Percentiles rank a stretch among this genome's conserved stretches.
These are phyloP conservation scores for Diophrys sp. DNA, from an alignment of 73 alveolate species.

Conservation along the genomic window DNA sequence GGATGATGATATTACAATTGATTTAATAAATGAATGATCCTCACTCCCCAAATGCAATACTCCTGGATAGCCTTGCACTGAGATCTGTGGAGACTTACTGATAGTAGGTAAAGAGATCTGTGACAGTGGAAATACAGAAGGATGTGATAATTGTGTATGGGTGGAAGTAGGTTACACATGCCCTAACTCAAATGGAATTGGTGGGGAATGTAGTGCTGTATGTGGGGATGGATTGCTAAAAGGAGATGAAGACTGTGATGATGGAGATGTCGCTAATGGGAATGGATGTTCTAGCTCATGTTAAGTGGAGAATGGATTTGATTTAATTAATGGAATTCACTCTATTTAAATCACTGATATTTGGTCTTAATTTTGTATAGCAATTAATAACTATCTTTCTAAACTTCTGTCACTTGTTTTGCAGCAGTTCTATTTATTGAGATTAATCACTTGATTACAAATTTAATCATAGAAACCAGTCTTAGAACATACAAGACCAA, in stretches of 20 bases:
- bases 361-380: no score
- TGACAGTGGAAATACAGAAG: not conserved
- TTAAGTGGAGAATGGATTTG: not conserved
- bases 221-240: not conserved
- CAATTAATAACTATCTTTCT: no score
- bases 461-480: no score
- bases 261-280: not conserved
- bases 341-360: no score
- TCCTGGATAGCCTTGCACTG: not conserved
- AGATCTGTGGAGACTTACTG: not conserved
- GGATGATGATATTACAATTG: no score
- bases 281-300: not conserved
- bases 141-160: not conserved
- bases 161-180: not conserved
- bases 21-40: no score
- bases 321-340: no score
- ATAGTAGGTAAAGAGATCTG: not conserved
- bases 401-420: no score
- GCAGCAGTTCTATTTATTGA: no score
- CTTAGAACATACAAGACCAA: no score
- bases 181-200: not conserved
- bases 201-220: not conserved
- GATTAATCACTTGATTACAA: no score
- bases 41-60: no score
- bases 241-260: not conserved